Percentiles rank a stretch among this genome's conserved stretches.
Evolutionary conservation across 2,329 filamentous ascomycete genomes (phyloP).

Genomic region (Lachnum nothofagi): DNA sequence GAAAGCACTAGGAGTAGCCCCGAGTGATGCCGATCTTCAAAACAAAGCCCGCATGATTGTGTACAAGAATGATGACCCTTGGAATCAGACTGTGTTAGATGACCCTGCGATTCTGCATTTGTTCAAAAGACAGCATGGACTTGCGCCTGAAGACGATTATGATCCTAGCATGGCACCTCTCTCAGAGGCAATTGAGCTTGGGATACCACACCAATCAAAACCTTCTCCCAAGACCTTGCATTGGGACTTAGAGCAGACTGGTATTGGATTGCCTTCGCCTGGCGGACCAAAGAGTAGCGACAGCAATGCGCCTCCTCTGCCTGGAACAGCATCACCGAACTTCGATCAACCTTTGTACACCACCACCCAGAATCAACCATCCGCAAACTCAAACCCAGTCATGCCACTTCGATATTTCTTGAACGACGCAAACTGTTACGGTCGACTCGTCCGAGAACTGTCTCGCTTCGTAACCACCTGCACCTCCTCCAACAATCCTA

Average conservation of each 20-base stretch:
- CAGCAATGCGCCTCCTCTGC: not conserved
- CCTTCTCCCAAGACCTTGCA: constrained; percentile 23
- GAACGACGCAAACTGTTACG: constrained; percentile 57
- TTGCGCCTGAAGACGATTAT: constrained; percentile 18
- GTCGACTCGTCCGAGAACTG: constrained; percentile 50
- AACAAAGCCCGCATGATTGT: constrained; percentile 55
- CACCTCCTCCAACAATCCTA: constrained; percentile 57
- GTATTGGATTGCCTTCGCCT: constrained; percentile 10
- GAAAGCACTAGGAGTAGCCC: constrained; percentile 42
- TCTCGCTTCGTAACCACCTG: constrained; percentile 47
- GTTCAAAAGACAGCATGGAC: constrained; percentile 40
- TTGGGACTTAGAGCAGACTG: constrained; percentile 26
- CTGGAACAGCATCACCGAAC: constrained; percentile 1
- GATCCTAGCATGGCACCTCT: constrained; percentile 17
- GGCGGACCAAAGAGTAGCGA: not conserved
- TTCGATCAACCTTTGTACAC: constrained; percentile 16
- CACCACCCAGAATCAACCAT: constrained; percentile 25
- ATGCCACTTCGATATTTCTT: constrained; percentile 41
- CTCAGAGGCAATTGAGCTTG: constrained; percentile 11
- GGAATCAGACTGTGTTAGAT: constrained; percentile 60
- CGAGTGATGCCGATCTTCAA: constrained; percentile 51
- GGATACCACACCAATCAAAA: not conserved
- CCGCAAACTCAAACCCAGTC: constrained; percentile 26
- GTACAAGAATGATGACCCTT: constrained; percentile 57
- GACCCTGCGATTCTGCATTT: constrained; percentile 48